Evolutionary conservation across 2,329 filamentous ascomycete species (phyloP), one percentile per base, ranked within the genome.

Genomic region (Metarhizium brunneum): DNA sequence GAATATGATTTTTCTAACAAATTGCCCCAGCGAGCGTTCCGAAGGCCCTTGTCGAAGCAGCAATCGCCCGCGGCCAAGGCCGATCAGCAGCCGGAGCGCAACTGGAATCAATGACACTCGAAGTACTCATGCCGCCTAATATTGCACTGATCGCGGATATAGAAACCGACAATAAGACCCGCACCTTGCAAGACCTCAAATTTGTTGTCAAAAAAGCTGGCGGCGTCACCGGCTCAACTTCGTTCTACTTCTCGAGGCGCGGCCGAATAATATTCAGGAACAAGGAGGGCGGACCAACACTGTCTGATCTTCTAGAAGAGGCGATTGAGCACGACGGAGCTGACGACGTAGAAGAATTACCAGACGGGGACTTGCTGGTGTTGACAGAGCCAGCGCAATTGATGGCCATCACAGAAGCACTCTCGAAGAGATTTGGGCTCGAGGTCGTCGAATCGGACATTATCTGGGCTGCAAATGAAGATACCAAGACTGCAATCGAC

Each of bases 1-100:
- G 13, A 40, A 20, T 14, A 47, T 8, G 2, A 43, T 13, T 50
- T 8, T 16, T 29, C 45, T 48, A 29, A 48, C 14, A 6, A 38
- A 25, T 6, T 6, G 38, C 11, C 38, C 30, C 51, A 64, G 86
- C 84, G 57, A 88, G 87, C 61, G 86, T 96, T 50, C 89, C 92
- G 2, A 96, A 96, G 72, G 76, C 83, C 20, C 79, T 83, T 2
- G 95, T 97, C 62, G 92, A 97, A 69, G 79, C 79, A 14, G 91
- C 94, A 54, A 86, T 99, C 61, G 88, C 90, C 14, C 85, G 91
- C 50, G 94, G 94, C 2, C 92, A 96, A 68, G 92, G 94, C 47
- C 81, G 86, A 60, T 92, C 91, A 29, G 73, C 84, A 2, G 81
- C 81, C 5, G 94, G 94, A 54, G 81, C 82, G 16, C 78, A 83